A percentile compares a stretch with the other conserved stretches of the same genome.
Evolutionary conservation across 345 rosid genomes (phyloP).

Genomic region (Acer saccharum): DNA sequence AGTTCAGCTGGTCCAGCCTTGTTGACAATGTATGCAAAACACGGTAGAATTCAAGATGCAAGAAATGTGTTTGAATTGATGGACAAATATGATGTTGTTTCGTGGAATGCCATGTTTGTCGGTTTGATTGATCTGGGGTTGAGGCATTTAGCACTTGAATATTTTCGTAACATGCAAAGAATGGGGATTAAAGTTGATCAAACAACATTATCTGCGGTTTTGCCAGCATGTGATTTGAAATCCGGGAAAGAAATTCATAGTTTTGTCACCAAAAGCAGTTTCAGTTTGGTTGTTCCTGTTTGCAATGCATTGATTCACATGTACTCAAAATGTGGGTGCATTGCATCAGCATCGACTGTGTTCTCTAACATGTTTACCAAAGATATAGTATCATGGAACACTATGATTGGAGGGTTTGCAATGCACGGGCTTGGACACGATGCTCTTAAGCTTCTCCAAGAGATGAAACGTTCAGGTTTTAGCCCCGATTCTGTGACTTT

Average conservation of each 20-base stretch:
- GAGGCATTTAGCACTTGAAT: slow-evolving; percentile 32
- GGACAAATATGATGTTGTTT: slow-evolving; percentile 42
- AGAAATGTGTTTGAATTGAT: slow-evolving; percentile 31
- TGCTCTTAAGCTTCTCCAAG: slow-evolving; percentile 38
- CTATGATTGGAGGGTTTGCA: slow-evolving; percentile 39
- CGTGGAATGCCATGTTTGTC: slow-evolving; percentile 49
- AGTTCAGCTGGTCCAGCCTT: too few species aligned
- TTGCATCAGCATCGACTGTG: slow-evolving; percentile 26
- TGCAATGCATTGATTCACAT: slow-evolving; percentile 44
- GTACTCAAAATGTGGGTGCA: slow-evolving; percentile 44
- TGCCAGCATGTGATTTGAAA: slow-evolving; percentile 36
- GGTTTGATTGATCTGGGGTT: slow-evolving; percentile 33
- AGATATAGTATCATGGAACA: slow-evolving; percentile 50
- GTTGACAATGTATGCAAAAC: too few species aligned
- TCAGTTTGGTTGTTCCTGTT: slow-evolving; percentile 24
- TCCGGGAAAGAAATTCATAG: slow-evolving; percentile 41
- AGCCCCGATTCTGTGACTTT: slow-evolving; percentile 34
- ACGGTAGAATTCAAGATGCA: slow-evolving; percentile 30
- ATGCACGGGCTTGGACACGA: slow-evolving; percentile 21
- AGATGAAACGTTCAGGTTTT: slow-evolving; percentile 31
- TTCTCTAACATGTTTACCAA: slow-evolving; percentile 27
- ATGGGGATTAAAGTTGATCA: slow-evolving; percentile 27
- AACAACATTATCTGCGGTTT: slow-evolving; percentile 40
- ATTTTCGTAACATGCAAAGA: slow-evolving; percentile 33
- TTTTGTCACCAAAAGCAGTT: slow-evolving; percentile 22